A percentile compares a stretch with the other conserved stretches of the same genome.
Evolutionary conservation across 23 red algal species (phyloP).

Genomic region (Chondrus crispus): DNA sequence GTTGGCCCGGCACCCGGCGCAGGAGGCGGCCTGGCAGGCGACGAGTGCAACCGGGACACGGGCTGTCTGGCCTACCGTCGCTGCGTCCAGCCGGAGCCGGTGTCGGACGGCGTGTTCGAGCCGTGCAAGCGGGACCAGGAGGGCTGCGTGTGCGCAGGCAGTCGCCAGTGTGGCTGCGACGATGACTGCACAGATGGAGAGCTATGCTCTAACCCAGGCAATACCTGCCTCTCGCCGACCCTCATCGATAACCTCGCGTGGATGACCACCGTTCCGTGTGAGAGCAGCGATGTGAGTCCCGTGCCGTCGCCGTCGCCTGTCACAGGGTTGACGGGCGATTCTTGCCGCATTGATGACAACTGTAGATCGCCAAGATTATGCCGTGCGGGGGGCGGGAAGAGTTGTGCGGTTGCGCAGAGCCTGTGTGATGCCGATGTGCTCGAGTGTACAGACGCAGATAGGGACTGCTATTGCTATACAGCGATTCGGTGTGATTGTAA

Average conservation of each 20-base stretch:
- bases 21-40: conserved; percentile 19
- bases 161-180: conserved; percentile 15
- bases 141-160: conserved; percentile 13
- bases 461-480: neutral
- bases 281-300: neutral
- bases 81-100: neutral
- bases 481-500: neutral
- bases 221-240: conserved; percentile 18
- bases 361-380: neutral
- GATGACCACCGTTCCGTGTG: conserved; percentile 6
- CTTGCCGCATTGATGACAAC: neutral
- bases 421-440: neutral
- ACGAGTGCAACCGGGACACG: neutral
- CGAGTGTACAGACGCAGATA: neutral
- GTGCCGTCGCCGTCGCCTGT: neutral
- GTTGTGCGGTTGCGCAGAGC: neutral
- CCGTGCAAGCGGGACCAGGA: neutral
- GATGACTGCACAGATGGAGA: conserved; percentile 35
- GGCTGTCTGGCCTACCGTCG: conserved; percentile 14
- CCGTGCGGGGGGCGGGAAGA: neutral
- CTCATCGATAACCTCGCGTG: conserved; percentile 10
- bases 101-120: no score
- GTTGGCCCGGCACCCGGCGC: no score
- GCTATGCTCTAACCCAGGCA: conserved; percentile 1
- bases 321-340: conserved; percentile 6